phyloP scores from a whole-genome alignment of 805 yeast species.

The Cyberlindnera meyerae region DNA sequence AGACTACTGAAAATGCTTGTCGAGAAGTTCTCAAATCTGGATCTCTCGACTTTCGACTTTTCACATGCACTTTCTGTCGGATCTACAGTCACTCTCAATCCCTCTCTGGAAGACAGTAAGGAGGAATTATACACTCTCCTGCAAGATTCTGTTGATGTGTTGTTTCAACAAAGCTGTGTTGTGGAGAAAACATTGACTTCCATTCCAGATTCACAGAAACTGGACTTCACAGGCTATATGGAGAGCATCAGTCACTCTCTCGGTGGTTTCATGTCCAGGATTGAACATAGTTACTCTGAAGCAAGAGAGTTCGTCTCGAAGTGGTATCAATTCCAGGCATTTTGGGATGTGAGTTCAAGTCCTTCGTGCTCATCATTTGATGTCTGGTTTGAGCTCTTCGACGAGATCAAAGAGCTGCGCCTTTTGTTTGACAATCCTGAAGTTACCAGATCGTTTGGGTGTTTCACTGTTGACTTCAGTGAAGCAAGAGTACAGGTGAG shows the following conservation, averaged over 20 bases:
- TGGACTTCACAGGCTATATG: slow-evolving; percentile 11
- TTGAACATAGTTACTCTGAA: slow-evolving; percentile 30
- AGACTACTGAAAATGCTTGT: slow-evolving; percentile 27
- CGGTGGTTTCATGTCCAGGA: too few species aligned
- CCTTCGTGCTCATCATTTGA: slow-evolving; percentile 36
- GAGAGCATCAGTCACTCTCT: too few species aligned
- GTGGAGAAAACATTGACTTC: slow-evolving; percentile 16
- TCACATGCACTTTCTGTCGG: slow-evolving; percentile 35
- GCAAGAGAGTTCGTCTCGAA: slow-evolving; percentile 36
- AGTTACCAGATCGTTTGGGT: slow-evolving; percentile 36
- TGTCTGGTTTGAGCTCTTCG: slow-evolving; percentile 45
- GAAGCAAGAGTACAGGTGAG: slow-evolving; percentile 49
- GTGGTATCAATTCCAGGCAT: slow-evolving; percentile 53
- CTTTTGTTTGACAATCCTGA: slow-evolving; percentile 47
- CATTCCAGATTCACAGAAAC: not conserved
- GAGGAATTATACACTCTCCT: slow-evolving; percentile 22
- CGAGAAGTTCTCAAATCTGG: slow-evolving; percentile 22
- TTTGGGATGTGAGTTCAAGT: slow-evolving; percentile 53
- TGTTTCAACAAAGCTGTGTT: slow-evolving; percentile 26
- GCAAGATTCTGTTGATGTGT: slow-evolving; percentile 22
- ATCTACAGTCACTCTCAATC: slow-evolving; percentile 33
- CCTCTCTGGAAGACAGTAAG: slow-evolving; percentile 38
- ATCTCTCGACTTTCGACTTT: slow-evolving; percentile 2
- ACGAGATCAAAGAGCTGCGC: slow-evolving; percentile 40
- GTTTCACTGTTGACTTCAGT: slow-evolving; percentile 40